phyloP scores from a whole-genome alignment of 352 stramenopile species.

The Phytophthora aleatoria region DNA sequence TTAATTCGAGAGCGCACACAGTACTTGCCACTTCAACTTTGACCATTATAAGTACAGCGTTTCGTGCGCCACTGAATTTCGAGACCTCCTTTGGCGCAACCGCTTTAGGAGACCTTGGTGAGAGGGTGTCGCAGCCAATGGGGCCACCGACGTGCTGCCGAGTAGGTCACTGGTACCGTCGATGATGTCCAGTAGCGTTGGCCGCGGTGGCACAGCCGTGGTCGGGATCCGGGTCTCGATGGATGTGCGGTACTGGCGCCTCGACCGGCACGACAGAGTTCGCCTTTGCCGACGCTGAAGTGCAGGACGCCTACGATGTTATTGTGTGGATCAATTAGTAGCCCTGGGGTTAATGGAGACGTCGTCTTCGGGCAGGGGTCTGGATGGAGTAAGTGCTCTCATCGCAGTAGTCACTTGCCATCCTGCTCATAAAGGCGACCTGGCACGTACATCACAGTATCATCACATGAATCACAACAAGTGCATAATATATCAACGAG shows the following conservation, averaged over 20 bases:
- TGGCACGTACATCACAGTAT: constrained; percentile 18
- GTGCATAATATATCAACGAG: no score
- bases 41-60: no score
- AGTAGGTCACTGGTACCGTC: no score
- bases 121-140: no score
- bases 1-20: no score
- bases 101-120: no score
- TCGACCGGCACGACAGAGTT: constrained; percentile 63
- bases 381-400: constrained; percentile 72
- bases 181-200: no score
- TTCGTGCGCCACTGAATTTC: no score
- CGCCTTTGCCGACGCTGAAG: constrained; percentile 72
- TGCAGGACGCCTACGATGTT: constrained; percentile 72
- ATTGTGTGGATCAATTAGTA: constrained; percentile 76
- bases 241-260: constrained; percentile 66
- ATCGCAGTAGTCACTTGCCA: constrained; percentile 63
- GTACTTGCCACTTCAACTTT: no score
- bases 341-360: constrained; percentile 69
- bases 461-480: constrained; percentile 38
- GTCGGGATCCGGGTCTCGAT: constrained; percentile 48
- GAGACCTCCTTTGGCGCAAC: no score
- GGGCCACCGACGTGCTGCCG: no score
- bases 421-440: constrained; percentile 67
- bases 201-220: no score
- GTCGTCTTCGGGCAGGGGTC: constrained; percentile 65